Evolutionary conservation across 805 yeast species (phyloP).

Genomic region (Hanseniaspora vineae): DNA sequence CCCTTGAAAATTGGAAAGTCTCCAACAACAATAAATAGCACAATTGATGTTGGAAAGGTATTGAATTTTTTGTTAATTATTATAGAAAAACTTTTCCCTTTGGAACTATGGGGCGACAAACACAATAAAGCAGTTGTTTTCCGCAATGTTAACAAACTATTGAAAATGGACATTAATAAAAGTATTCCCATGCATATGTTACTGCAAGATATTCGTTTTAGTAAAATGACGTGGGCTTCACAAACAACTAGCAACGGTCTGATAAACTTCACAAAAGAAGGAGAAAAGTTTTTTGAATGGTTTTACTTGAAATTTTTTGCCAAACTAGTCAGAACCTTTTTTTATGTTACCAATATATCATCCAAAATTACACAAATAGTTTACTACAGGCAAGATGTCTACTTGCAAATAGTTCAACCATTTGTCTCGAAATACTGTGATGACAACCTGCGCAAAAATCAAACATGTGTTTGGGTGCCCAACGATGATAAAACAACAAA

Average conservation of each 20-base stretch:
- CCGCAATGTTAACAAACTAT: slow-evolving; percentile 20
- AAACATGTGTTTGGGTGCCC: slow-evolving; percentile 4
- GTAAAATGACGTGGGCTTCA: slow-evolving; percentile 37
- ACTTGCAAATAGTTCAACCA: slow-evolving; percentile 34
- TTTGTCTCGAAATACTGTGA: slow-evolving; percentile 33
- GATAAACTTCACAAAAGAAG: slow-evolving; percentile 31
- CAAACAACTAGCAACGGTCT: slow-evolving; percentile 19
- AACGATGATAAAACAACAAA: too few relatives aligned
- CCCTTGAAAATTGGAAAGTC: neutral
- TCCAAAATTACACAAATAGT: slow-evolving; percentile 24
- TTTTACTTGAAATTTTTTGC: slow-evolving; percentile 34
- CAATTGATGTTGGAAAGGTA: slow-evolving; percentile 20
- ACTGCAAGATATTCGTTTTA: neutral
- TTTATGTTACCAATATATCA: slow-evolving; percentile 54
- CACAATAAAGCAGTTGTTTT: slow-evolving; percentile 33
- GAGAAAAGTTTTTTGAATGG: slow-evolving; percentile 41
- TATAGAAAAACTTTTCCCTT: slow-evolving; percentile 38
- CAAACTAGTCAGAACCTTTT: slow-evolving; percentile 37
- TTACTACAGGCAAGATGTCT: slow-evolving; percentile 45
- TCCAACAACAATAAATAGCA: neutral
- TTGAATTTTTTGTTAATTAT: slow-evolving; percentile 30
- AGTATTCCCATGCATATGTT: slow-evolving; percentile 28
- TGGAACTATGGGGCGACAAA: slow-evolving; percentile 37
- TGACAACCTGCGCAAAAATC: slow-evolving; percentile 22
- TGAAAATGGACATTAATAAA: slow-evolving; percentile 13